Evolutionary conservation across 768 basidiomycete species (phyloP).

Genomic region (Chalciporus piperatus): DNA sequence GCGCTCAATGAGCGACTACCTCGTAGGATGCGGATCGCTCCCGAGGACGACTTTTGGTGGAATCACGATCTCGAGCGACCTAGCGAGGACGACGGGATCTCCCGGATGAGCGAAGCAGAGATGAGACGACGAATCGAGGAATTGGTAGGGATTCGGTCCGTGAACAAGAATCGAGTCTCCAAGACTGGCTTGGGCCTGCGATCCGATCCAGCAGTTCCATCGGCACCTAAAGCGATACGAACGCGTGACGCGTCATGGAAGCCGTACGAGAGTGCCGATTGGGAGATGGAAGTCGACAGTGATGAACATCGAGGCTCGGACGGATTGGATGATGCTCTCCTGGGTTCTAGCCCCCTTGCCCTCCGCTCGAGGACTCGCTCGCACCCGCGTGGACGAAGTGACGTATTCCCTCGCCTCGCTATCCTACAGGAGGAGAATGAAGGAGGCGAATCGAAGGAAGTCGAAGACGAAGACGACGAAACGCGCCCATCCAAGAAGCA

Average conservation of each 20-base stretch:
- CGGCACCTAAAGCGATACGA: conserved; percentile 27
- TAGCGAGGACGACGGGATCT: conserved; percentile 11
- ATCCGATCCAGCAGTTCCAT: conserved; percentile 26
- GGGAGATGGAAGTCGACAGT: conserved; percentile 25
- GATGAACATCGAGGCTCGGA: conserved; percentile 4
- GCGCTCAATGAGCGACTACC: conserved; percentile 60
- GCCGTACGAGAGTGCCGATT: conserved; percentile 16
- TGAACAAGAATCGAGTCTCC: conserved; percentile 28
- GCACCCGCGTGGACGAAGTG: conserved; percentile 7
- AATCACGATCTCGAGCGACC: background rate
- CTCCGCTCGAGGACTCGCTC: conserved; percentile 13
- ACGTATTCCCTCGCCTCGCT: conserved; percentile 12
- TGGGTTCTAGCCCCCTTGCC: conserved; percentile 28
- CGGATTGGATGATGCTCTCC: conserved; percentile 14
- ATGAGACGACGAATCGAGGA: conserved; percentile 58
- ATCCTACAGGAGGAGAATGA: conserved; percentile 31
- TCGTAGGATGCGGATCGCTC: conserved; percentile 46
- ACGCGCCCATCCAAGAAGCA: conserved; percentile 22
- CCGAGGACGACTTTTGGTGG: conserved; percentile 28
- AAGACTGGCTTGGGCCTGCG: conserved; percentile 24
- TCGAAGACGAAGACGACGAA: conserved; percentile 6
- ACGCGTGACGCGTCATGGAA: conserved; percentile 20
- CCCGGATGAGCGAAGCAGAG: conserved; percentile 35
- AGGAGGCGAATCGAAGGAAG: conserved; percentile 9
- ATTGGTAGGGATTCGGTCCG: conserved; percentile 52